A percentile compares a stretch with the other conserved stretches of the same genome.
These are phyloP conservation scores for Maudiozyma serrabonitensis DNA, from an alignment of 805 yeast genomes.

Conservation along the genomic window DNA sequence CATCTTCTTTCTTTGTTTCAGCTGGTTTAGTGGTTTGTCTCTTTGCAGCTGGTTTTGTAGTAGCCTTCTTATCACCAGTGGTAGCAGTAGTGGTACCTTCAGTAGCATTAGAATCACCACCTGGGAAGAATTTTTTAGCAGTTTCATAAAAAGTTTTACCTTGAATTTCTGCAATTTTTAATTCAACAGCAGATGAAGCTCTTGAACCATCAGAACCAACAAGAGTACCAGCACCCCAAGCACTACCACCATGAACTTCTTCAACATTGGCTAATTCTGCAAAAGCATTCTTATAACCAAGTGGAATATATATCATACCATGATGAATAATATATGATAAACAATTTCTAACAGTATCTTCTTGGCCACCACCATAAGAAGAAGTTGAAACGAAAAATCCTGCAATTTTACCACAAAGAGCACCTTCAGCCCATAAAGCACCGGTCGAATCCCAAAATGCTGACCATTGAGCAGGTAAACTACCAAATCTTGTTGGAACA, in stretches of 20 bases:
- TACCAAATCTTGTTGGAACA: slow-evolving; percentile 73
- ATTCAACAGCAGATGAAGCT: slow-evolving; percentile 54
- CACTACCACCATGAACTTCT: slow-evolving; percentile 73
- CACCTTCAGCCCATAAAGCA: slow-evolving; percentile 68
- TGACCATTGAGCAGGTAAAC: slow-evolving; percentile 66
- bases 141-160: slow-evolving; percentile 55
- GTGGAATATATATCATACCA: slow-evolving; percentile 68
- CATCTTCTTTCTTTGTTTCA: slow-evolving; percentile 17
- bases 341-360: slow-evolving; percentile 54
- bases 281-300: slow-evolving; percentile 60
- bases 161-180: slow-evolving; percentile 55
- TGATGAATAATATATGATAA: slow-evolving; percentile 62
- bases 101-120: neutral
- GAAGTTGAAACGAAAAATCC: slow-evolving; percentile 68
- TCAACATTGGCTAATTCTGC: slow-evolving; percentile 46
- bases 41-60: slow-evolving; percentile 2
- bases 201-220: slow-evolving; percentile 76
- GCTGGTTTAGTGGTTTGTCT: slow-evolving; percentile 31
- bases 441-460: slow-evolving; percentile 75
- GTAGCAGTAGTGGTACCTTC: neutral
- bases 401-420: slow-evolving; percentile 64
- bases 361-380: slow-evolving; percentile 73
- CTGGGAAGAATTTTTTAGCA: slow-evolving; percentile 14
- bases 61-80: neutral
- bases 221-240: slow-evolving; percentile 84